These are phyloP conservation scores for Coleophoma cylindrospora DNA, from an alignment of 2,329 filamentous ascomycete genomes.

Conservation along the genomic window DNA sequence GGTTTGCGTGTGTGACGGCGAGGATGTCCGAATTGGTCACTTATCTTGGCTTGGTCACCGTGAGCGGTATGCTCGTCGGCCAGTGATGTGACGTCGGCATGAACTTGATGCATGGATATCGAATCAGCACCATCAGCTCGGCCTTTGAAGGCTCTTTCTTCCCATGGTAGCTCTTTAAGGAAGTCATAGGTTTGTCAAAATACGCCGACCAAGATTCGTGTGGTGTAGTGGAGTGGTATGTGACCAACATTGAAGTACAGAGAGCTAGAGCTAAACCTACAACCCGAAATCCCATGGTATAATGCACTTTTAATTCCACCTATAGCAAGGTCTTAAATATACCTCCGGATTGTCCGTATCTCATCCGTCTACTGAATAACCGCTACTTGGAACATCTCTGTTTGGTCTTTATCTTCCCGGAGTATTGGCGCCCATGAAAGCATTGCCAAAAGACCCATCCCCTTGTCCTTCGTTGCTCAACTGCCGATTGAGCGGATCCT, in stretches of 20 bases:
- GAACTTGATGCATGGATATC: too few species aligned
- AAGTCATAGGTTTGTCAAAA: too few species aligned
- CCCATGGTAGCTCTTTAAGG: too few species aligned
- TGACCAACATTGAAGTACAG: neutral
- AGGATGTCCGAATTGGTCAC: too few species aligned
- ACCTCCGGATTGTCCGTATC: neutral
- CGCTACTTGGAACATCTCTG: neutral
- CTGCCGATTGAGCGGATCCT: slow-evolving; percentile 11
- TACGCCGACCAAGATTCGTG: too few species aligned
- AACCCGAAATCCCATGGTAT: neutral
- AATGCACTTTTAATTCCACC: slow-evolving; percentile 1
- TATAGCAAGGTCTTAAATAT: neutral
- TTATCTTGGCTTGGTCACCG: too few species aligned
- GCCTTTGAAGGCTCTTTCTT: too few species aligned
- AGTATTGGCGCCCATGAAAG: slow-evolving; percentile 29
- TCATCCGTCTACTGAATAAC: neutral
- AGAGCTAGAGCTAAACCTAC: neutral
- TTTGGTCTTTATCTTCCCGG: slow-evolving; percentile 18
- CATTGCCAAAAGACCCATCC: slow-evolving; percentile 18
- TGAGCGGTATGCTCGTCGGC: too few species aligned
- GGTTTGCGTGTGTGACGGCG: too few species aligned
- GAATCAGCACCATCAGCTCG: too few species aligned
- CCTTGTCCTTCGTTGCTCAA: slow-evolving; percentile 5
- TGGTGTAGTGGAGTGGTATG: too few species aligned
- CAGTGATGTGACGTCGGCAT: too few species aligned